phyloP scores from a whole-genome alignment of 1,284 basidiomycete species.

The Heliocybe sulcata region DNA sequence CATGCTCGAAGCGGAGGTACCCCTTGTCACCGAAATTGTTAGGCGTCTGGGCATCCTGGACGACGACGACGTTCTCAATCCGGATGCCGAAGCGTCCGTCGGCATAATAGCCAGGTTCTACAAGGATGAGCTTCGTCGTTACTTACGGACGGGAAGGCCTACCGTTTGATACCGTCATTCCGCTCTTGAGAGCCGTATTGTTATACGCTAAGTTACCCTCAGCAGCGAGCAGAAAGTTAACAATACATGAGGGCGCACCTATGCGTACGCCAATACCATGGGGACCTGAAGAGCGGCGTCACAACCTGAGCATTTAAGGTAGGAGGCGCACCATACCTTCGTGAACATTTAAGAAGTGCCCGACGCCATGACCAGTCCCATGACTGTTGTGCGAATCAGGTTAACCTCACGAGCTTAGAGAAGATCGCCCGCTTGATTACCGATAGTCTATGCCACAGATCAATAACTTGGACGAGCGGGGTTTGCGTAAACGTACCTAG shows the following conservation, averaged over 20 bases:
- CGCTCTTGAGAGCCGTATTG: conserved; percentile 64
- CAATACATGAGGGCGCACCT: conserved; percentile 26
- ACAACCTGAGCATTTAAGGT: no score
- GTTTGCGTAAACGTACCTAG: conserved; percentile 47
- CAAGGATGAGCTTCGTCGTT: background rate
- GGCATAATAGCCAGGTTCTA: conserved; percentile 90
- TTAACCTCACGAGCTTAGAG: background rate
- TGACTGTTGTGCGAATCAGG: conserved; percentile 36
- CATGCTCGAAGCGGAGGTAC: conserved; percentile 77
- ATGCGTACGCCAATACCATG: conserved; percentile 83
- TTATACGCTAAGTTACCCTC: conserved; percentile 43
- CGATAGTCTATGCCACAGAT: conserved; percentile 21
- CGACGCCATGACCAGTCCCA: conserved; percentile 92
- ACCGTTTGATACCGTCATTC: conserved; percentile 90
- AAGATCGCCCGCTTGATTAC: conserved; percentile 14
- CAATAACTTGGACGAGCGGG: background rate
- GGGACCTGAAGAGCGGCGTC: conserved; percentile 38
- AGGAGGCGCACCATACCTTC: conserved; percentile 43
- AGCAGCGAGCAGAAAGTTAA: background rate
- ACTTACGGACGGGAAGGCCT: conserved; percentile 6
- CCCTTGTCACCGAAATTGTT: conserved; percentile 85
- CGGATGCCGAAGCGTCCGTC: conserved; percentile 92
- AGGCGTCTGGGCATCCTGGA: conserved; percentile 63
- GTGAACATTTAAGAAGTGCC: conserved; percentile 90
- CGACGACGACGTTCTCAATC: conserved; percentile 85